Evolutionary conservation across 176 grass and related monocot genomes (phyloP).

Genomic region (Cenchrus americanus): DNA sequence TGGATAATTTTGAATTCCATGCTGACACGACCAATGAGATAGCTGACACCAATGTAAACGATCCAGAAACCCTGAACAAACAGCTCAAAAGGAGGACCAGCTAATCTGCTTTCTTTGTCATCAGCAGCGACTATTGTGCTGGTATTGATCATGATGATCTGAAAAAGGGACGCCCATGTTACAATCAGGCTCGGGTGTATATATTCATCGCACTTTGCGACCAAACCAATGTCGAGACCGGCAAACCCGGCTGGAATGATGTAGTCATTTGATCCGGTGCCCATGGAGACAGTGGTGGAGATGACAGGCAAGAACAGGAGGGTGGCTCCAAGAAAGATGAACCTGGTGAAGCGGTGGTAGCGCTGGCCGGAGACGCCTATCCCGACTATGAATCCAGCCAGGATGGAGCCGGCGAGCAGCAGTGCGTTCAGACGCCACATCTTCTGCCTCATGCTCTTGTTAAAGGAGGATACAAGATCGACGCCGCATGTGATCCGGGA

Average conservation of each 20-base stretch:
- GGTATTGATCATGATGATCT: not conserved
- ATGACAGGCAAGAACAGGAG: constrained; percentile 16
- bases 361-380: not conserved
- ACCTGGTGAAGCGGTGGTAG: not conserved
- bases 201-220: not conserved
- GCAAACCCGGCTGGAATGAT: too few species aligned
- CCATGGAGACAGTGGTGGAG: not conserved
- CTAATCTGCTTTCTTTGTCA: not conserved
- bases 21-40: too few species aligned
- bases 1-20: too few species aligned
- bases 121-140: not conserved
- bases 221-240: not conserved
- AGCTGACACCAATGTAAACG: not conserved
- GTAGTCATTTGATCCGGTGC: too few species aligned
- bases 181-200: not conserved
- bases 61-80: not conserved
- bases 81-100: not conserved
- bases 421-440: too few species aligned
- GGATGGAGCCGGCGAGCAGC: not conserved
- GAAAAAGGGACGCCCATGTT: not conserved
- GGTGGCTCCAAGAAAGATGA: not conserved
- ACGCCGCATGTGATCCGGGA: too few species aligned
- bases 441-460: too few species aligned
- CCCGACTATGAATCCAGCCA: not conserved
- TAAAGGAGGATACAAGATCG: too few species aligned